Base-by-base conservation (phyloP, 2,329 filamentous ascomycete species). In the Xylaria sp. region DNA sequence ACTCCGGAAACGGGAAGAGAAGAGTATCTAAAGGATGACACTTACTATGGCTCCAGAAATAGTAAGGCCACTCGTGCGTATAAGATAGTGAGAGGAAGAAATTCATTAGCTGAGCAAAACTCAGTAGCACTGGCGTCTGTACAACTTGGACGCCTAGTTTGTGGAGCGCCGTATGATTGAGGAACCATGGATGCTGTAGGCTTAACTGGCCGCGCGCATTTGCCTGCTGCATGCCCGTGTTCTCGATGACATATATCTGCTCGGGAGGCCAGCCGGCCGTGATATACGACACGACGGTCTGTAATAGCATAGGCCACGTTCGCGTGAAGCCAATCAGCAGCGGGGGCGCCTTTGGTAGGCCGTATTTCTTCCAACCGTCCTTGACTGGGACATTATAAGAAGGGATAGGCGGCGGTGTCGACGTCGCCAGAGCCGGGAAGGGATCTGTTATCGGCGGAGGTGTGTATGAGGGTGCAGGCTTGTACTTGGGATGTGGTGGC, bases 291-390 rank as follows among this genome's bases (percentile, higher is more conserved):
- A 88, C 82, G 1, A 89, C 84, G 2, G 83, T 80, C 77, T 89
- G 88, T 15, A 87, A 82, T 1, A 90, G 81, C 66, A 89, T 79
- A 1, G 84, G 83, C 83, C 84, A 88, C 65, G 84, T 84, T 41
- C 86, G 81, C 0, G 87, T 88, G 78, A 89, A 90, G n/a, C 87
- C 85, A 69, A 89, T 87, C 58, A 89, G 80, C 9, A 90, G 81
- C 1, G 87, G 86, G 3, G 87, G 84, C 6, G 79, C 73, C 44
- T 78, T 69, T 4, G 79, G 75, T 55, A 84, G 73, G 63, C 78
- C 79, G 63, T 82, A 81, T 4, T 80, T 77, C 61, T 79, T 79
- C 73, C 82, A 80, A 3, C 81, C 75, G 65, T 83, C 78, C 48
- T 77, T 71, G 18, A 77, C 75, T 0, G 84, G 81, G 10, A 76